Evolutionary conservation across 495 filamentous ascomycete genomes (phyloP), one percentile per base, ranked within the genome.

Genomic region (Aspergillus sparsus): DNA sequence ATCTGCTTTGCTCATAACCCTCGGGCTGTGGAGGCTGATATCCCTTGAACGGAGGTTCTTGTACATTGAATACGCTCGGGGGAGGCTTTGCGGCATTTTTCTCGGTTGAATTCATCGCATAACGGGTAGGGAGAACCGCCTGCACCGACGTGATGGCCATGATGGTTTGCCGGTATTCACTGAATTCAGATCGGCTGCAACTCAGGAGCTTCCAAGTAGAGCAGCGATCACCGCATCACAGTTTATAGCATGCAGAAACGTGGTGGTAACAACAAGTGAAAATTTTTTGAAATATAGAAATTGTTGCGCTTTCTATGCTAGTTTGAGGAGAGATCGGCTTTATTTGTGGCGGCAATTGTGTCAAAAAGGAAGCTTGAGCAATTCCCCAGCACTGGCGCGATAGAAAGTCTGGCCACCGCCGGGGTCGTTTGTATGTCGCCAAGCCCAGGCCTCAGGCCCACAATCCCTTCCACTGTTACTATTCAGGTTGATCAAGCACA

Each of bases 31-130:
- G 81, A 49, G 86, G 74, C 21, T 86, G 77, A 62, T 85, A 88
- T 60, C 88, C 86, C 65, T 88, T 87, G 73, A 94, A 96, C 34
- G 86, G 88, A 41, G 85, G 87, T 65, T 97, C 92, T 66, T 82
- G 83, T 56, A 87, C 83, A 45, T 68, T 66, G 68, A 80, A 83
- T 36, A 81, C 70, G 44, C 76, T 72, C 15, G 82, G 77, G 27
- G 78, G 71, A 37, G 82, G 77, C 63, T 83, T 84, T 33, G 79
- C 68, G 13, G 69, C 66, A 12, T 65, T 66, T 58, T 68, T 72
- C 49, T 77, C 75, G 31, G 67, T 54, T 6, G 72, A 55, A 63
- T 66, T 72, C 53, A 73, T 61, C 16, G 70, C 56, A 47, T 65
- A 61, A 33, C 73, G 74, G 57, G 65, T 59, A 11, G 77, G 71